phyloP scores from a whole-genome alignment of 108 stramenopile species.

The Cyclotella baltica region DNA sequence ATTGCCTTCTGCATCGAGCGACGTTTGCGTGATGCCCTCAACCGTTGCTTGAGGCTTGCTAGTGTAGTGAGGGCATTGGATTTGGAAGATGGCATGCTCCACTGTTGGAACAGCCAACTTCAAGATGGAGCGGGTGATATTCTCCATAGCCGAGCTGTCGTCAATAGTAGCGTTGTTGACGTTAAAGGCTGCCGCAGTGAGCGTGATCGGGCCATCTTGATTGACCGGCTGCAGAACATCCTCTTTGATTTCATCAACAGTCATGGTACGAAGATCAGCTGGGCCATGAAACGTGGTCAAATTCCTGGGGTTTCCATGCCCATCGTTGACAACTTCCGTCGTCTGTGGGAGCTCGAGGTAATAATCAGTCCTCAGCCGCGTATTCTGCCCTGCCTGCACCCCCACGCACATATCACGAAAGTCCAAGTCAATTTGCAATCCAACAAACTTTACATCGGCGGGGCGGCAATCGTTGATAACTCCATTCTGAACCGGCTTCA shows the following conservation, averaged over 20 bases:
- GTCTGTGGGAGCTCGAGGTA: constrained; percentile 2
- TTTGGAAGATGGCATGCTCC: background rate
- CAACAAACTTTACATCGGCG: constrained; percentile 7
- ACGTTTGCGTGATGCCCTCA: background rate
- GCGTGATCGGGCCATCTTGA: too few species aligned
- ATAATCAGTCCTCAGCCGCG: background rate
- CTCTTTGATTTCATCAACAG: too few species aligned
- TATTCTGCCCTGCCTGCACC: background rate
- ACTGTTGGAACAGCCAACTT: background rate
- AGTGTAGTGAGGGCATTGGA: background rate
- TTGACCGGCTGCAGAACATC: background rate
- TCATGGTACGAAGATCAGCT: too few species aligned
- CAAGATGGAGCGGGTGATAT: too few species aligned
- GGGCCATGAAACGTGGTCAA: background rate
- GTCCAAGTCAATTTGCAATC: background rate
- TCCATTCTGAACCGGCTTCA: constrained; percentile 7
- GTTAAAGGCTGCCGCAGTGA: too few species aligned
- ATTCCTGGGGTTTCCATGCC: too few species aligned
- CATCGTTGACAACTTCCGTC: background rate
- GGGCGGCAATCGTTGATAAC: constrained; percentile 1
- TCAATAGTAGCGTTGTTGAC: too few species aligned
- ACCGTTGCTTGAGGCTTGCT: constrained; percentile 3
- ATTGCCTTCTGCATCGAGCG: constrained; percentile 1
- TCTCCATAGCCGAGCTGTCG: too few species aligned
- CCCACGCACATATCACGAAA: background rate